A percentile compares a stretch with the other conserved stretches of the same genome.
Evolutionary conservation across 345 rosid genomes (phyloP).

Genomic region (Salix purpurea): DNA sequence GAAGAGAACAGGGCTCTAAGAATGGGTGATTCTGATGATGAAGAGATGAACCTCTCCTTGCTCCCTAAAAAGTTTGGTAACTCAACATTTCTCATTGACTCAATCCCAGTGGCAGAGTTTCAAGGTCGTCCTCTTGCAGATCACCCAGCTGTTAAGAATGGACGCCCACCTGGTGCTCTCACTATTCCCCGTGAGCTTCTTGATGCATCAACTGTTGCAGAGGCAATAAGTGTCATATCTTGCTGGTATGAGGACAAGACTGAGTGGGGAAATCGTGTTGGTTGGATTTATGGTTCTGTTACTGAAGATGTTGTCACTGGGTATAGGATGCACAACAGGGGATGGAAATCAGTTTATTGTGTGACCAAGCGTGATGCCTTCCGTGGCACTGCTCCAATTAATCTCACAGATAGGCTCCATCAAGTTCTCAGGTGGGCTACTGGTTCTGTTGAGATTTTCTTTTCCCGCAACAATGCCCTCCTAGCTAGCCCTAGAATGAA

Average conservation of each 20-base stretch:
- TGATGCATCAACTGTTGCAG: conserved; percentile 92
- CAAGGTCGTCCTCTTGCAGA: conserved; percentile 99
- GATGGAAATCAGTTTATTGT: conserved; percentile 97
- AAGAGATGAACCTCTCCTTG: conserved; percentile 66
- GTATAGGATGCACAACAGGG: conserved; percentile 95
- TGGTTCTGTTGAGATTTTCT: conserved; percentile 95
- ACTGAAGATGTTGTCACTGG: conserved; percentile 99
- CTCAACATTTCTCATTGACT: conserved; percentile 76
- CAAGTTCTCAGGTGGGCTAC: conserved; percentile 99
- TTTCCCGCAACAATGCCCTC: conserved; percentile 92
- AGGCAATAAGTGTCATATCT: conserved; percentile 93
- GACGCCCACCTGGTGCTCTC: conserved; percentile 93
- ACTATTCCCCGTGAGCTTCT: conserved; percentile 87
- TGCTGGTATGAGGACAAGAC: conserved; percentile 99
- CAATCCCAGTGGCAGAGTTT: conserved; percentile 87
- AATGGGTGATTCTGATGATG: conserved; percentile 87
- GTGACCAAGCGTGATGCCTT: conserved; percentile 97
- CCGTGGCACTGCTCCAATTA: conserved; percentile 93
- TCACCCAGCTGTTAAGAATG: conserved; percentile 89
- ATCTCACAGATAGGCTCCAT: conserved; percentile 95
- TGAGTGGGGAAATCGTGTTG: conserved; percentile 95
- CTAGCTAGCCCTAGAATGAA: conserved; percentile 84
- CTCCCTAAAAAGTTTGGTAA: conserved; percentile 85
- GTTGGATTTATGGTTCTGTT: conserved; percentile 99
- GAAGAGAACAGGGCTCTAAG: conserved; percentile 80